phyloP scores from a whole-genome alignment of 2,329 filamentous ascomycete genomes.

The Calycina herbarum region DNA sequence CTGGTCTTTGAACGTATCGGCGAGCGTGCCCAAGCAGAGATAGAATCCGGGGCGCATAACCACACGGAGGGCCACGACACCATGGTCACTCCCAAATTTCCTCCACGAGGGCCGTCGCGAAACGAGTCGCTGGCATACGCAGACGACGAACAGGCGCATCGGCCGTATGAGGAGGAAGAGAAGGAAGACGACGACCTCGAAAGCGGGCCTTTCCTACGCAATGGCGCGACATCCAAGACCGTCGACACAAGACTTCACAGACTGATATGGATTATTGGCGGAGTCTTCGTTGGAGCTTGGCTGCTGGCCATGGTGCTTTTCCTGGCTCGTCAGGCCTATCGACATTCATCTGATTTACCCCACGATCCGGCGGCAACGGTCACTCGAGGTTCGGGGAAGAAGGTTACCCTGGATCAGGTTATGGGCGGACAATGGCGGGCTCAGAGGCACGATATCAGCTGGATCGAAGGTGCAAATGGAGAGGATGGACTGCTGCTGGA shows the following conservation, averaged over 20 bases:
- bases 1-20: conserved; percentile 76
- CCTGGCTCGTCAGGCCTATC: conserved; percentile 64
- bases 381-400: conserved; percentile 65
- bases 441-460: conserved; percentile 66
- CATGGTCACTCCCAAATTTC: conserved; percentile 34
- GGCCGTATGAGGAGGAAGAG: conserved; percentile 31
- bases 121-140: conserved; percentile 31
- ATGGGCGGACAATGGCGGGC: conserved; percentile 65
- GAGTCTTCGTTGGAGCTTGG: conserved; percentile 67
- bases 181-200: conserved; percentile 48
- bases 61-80: conserved; percentile 24
- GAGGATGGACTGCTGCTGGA: conserved; percentile 87
- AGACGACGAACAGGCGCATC: conserved; percentile 29
- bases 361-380: conserved; percentile 69
- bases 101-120: conserved; percentile 17
- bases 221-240: conserved; percentile 42
- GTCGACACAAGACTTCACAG: conserved; percentile 68
- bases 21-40: conserved; percentile 43
- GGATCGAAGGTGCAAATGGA: conserved; percentile 72
- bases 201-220: conserved; percentile 42
- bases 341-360: conserved; percentile 60
- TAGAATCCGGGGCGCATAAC: conserved; percentile 8
- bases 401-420: conserved; percentile 72
- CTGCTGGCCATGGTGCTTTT: conserved; percentile 66
- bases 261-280: conserved; percentile 54